Base-by-base conservation (phyloP, 306 rosid species). In the Pyrus betulifolia region DNA sequence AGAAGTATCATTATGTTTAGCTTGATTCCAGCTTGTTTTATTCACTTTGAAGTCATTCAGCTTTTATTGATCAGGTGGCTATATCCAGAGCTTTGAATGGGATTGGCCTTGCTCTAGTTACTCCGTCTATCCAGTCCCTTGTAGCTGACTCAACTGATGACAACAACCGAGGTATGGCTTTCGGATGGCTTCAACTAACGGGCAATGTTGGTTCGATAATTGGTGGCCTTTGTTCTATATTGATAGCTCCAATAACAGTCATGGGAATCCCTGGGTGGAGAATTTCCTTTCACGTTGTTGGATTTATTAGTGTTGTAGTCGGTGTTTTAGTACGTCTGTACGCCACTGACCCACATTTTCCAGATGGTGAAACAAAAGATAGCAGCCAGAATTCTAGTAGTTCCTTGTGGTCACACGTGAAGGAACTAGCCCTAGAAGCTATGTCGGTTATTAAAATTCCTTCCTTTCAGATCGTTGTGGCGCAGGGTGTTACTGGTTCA, bases 241-340 rank as follows among this genome's bases (percentile, higher is more conserved):
- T 95, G 83, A 77, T 92, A 78, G 97, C 99, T 81, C 96, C 97
- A 21, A 12, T 73, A 23, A 92, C 92, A 27, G 38, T 92, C 12
- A 54, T 92, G 88, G 99, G 99, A 11, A 87, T 95, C 35, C 89
- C 97, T 59, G 99, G 99, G 70, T 95, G 99, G 99, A 88, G 99
- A 83, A 74, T 92, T 82, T 86, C 97, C 74, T 92, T 95, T 82
- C 97, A 88, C 70, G 70, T 92, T 77, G 97, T 95, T 75, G 97
- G 96, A 68, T 6, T 91, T 66, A 86, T 92, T 78, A 95, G 99
- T 79, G 80, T 89, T 74, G 0, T 89, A 69, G 97, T 95, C 0
- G 97, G 99, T 46, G 19, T 77, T 78, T 80, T 92, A 38, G 93
- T 92, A 7, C 83, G 87, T 78, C 44, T 89, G 71, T 95, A 88